Conservation (phyloP, 768 basidiomycete genomes). For the Coprinopsis strossmayeri region DNA sequence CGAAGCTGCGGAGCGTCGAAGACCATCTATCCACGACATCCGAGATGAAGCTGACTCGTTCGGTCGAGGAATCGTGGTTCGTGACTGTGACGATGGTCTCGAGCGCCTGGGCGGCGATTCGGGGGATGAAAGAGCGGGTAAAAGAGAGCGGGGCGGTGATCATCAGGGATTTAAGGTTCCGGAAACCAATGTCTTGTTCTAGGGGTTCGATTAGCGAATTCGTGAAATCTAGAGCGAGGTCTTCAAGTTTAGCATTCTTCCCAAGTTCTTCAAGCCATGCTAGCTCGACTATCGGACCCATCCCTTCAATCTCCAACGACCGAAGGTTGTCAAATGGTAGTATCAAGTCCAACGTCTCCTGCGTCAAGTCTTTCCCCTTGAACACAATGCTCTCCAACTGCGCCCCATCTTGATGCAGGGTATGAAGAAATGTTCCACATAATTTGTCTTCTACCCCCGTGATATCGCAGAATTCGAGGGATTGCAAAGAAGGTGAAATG, state of each 20-base stretch:
- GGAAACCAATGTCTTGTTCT: conserved; percentile 20
- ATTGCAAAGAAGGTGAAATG: conserved; percentile 23
- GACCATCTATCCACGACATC: conserved; percentile 19
- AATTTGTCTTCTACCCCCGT: conserved; percentile 27
- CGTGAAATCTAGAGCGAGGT: conserved; percentile 23
- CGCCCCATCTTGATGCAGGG: conserved; percentile 20
- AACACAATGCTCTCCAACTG: conserved; percentile 20
- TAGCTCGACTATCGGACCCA: conserved; percentile 19
- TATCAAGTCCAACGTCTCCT: conserved; percentile 20
- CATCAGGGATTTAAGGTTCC: conserved; percentile 20
- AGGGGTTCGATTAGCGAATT: conserved; percentile 11
- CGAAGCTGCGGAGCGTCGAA: conserved; percentile 18
- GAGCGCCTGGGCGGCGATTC: conserved; percentile 16
- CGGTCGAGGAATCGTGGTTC: conserved; percentile 5
- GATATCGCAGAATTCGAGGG: conserved; percentile 22
- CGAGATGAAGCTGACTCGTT: conserved; percentile 18
- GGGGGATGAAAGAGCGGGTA: conserved; percentile 18
- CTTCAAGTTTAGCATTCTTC: conserved; percentile 17
- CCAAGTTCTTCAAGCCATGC: conserved; percentile 19
- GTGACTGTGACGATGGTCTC: conserved; percentile 16
- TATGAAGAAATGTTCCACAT: conserved; percentile 24
- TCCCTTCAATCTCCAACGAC: conserved; percentile 20
- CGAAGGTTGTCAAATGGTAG: conserved; percentile 17
- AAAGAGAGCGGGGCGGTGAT: conserved; percentile 20
- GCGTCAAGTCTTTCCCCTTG: conserved; percentile 20